Conservation (phyloP, 129 eudicot species). For the Flaveria ramosissima region DNA sequence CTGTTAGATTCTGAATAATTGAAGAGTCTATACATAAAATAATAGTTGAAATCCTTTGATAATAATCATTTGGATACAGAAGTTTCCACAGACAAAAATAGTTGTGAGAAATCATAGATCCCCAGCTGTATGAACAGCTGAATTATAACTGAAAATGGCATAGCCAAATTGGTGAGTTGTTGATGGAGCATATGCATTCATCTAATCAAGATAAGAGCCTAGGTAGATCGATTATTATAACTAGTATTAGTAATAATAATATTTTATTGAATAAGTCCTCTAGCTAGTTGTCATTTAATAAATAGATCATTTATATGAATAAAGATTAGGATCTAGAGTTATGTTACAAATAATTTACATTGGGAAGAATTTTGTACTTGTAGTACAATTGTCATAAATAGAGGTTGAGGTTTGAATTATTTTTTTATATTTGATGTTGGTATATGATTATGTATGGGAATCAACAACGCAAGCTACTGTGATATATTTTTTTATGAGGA, state of each 20-base stretch:
- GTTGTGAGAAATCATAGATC: neutral
- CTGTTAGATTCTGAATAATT: neutral
- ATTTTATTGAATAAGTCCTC: neutral
- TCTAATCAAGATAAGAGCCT: neutral
- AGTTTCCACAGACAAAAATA: neutral
- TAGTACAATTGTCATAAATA: too few relatives aligned
- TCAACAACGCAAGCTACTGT: too few relatives aligned
- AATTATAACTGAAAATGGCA: neutral
- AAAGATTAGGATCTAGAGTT: neutral
- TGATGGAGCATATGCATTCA: slow-evolving; percentile 5
- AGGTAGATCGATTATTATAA: neutral
- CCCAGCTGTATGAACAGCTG: neutral
- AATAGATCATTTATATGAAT: neutral
- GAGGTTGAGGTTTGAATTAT: too few relatives aligned
- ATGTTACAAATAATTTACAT: neutral
- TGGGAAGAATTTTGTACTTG: too few relatives aligned
- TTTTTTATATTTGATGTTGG: too few relatives aligned
- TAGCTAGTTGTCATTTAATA: neutral
- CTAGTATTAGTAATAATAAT: neutral
- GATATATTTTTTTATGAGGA: too few relatives aligned
- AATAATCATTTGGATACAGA: neutral
- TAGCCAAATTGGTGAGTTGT: neutral
- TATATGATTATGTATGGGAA: too few relatives aligned
- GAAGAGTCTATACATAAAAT: neutral
- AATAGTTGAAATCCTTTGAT: neutral